These are phyloP conservation scores for Ramaria rubella DNA, from an alignment of 768 basidiomycete species.

Conservation along the genomic window DNA sequence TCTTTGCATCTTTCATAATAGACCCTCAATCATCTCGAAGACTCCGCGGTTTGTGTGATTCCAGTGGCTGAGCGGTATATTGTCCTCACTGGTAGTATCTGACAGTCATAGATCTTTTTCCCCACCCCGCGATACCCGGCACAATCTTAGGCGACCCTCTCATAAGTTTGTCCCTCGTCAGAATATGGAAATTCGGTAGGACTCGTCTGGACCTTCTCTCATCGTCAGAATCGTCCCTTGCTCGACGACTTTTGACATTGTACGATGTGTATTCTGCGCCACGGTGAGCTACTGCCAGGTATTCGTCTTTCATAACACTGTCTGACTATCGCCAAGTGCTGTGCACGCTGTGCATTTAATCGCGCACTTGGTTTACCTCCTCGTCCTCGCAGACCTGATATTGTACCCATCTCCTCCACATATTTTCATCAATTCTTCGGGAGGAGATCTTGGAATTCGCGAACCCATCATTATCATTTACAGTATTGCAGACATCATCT, in stretches of 20 bases:
- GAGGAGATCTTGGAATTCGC: neutral
- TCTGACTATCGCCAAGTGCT: neutral
- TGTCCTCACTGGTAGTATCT: neutral
- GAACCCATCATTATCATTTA: neutral
- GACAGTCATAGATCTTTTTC: constrained; percentile 7
- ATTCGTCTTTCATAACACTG: neutral
- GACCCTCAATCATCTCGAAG: neutral
- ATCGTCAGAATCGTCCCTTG: neutral
- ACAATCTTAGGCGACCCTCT: neutral
- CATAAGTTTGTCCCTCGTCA: neutral
- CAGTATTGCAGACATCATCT: constrained; percentile 3
- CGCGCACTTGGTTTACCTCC: neutral
- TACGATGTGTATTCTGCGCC: constrained; percentile 1
- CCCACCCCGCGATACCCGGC: neutral
- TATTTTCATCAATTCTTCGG: neutral
- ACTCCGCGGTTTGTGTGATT: neutral
- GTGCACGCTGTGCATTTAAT: constrained; percentile 2
- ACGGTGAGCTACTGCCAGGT: neutral
- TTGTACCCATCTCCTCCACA: neutral
- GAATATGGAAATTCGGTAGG: neutral
- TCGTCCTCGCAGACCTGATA: neutral
- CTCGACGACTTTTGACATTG: neutral
- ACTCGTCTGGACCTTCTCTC: neutral
- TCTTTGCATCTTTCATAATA: neutral
- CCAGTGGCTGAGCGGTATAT: neutral